These are phyloP conservation scores for Diaporthe citrichinensis DNA, from an alignment of 2,329 filamentous ascomycete species.

Conservation along the genomic window DNA sequence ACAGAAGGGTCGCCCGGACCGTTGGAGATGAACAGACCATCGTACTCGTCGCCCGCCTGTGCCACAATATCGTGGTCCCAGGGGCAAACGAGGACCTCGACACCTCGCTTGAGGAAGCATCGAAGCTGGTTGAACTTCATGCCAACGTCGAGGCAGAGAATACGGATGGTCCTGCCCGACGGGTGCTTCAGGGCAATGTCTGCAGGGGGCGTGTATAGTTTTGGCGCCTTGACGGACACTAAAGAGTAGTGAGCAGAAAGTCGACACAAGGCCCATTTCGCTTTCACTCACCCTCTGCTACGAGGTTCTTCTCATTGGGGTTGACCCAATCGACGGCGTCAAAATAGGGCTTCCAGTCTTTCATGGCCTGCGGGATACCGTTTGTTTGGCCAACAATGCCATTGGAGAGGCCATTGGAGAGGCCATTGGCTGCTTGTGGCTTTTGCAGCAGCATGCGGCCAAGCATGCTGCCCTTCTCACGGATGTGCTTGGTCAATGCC, in stretches of 20 bases:
- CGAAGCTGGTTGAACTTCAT: conserved; percentile 98
- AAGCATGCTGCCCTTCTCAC: conserved; percentile 95
- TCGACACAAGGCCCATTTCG: conserved; percentile 40
- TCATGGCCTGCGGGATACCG: conserved; percentile 54
- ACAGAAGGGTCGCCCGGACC: conserved; percentile 95
- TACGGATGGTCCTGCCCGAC: conserved; percentile 87
- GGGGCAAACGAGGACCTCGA: conserved; percentile 94
- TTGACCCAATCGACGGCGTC: conserved; percentile 90
- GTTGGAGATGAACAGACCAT: conserved; percentile 98
- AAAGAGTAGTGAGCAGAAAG: conserved; percentile 57
- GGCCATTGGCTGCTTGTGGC: conserved; percentile 59
- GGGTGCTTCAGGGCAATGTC: conserved; percentile 85
- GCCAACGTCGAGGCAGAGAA: conserved; percentile 95
- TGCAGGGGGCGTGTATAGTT: conserved; percentile 84
- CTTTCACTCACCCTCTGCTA: conserved; percentile 85
- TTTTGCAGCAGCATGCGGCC: conserved; percentile 88
- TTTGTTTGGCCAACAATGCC: conserved; percentile 51
- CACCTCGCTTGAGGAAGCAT: conserved; percentile 90
- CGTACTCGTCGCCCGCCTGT: conserved; percentile 85
- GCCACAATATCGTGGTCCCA: conserved; percentile 94
- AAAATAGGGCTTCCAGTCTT: conserved; percentile 71
- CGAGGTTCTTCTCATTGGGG: conserved; percentile 93
- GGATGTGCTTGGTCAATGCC: conserved; percentile 92
- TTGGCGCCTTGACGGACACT: conserved; percentile 92
- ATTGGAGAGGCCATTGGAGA: conserved; percentile 57